A percentile compares a stretch with the other conserved stretches of the same genome.
These are phyloP conservation scores for Stephania japonica DNA, from an alignment of 164 flowering plant genomes.

Conservation along the genomic window DNA sequence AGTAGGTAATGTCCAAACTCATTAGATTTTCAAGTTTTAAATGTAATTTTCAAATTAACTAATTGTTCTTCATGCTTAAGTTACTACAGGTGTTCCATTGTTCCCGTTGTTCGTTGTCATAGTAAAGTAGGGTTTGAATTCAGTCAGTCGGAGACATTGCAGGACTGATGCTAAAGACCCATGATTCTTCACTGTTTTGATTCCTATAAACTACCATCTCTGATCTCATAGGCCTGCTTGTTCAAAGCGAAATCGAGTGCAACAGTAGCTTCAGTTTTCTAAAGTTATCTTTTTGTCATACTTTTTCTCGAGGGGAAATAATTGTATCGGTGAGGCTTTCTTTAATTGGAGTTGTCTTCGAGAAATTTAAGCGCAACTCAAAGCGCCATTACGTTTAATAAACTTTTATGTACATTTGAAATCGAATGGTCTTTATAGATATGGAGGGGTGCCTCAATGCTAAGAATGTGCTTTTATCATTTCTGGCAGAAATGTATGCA, in stretches of 20 bases:
- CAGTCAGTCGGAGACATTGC: not conserved
- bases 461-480: not conserved
- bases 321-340: constrained; percentile 11
- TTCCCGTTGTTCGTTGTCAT: not conserved
- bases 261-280: not conserved
- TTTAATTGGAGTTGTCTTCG: not conserved
- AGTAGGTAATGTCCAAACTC: not conserved
- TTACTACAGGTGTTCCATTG: constrained; percentile 5
- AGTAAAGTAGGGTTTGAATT: not conserved
- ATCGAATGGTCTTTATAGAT: not conserved
- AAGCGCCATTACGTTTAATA: not conserved
- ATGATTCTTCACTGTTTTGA: not conserved
- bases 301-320: not conserved
- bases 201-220: not conserved
- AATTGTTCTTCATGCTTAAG: not conserved
- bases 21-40: not conserved
- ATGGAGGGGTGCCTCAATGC: too few species aligned
- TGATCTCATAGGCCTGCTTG: constrained; percentile 1
- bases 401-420: not conserved
- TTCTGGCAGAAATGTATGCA: too few species aligned
- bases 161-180: not conserved
- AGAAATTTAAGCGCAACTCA: not conserved
- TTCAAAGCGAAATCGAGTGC: not conserved
- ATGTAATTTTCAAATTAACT: not conserved
- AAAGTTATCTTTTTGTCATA: not conserved